These are phyloP conservation scores for Emmonsia crescens DNA, from an alignment of 2,329 filamentous ascomycete genomes.

Conservation along the genomic window DNA sequence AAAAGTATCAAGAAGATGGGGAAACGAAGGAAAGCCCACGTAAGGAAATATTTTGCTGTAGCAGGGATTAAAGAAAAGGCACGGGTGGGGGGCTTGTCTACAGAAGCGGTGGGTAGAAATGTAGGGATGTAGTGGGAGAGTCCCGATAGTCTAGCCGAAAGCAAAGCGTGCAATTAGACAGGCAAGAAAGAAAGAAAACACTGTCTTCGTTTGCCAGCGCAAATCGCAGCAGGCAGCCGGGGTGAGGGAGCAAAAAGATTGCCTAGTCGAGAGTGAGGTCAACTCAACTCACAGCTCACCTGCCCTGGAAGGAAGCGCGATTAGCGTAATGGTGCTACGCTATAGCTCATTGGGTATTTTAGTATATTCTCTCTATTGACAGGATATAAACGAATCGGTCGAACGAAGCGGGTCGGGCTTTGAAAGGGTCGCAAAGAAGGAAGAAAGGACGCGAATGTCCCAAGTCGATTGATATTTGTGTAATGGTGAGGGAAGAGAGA, in stretches of 20 bases:
- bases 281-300: slow-evolving; percentile 1
- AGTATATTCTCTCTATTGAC: slow-evolving; percentile 18
- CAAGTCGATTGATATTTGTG: background rate
- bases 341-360: slow-evolving; percentile 1
- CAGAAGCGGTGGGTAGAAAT: background rate
- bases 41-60: slow-evolving; percentile 4
- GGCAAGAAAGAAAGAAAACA: slow-evolving; percentile 16
- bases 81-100: background rate
- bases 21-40: slow-evolving; percentile 10
- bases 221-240: slow-evolving; percentile 20
- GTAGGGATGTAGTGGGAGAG: background rate
- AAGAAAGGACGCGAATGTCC: background rate
- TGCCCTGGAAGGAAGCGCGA: background rate
- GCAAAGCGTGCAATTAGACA: slow-evolving; percentile 8
- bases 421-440: slow-evolving; percentile 1
- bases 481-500: slow-evolving; percentile 15
- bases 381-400: slow-evolving; percentile 16
- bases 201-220: slow-evolving; percentile 28
- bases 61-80: slow-evolving; percentile 6
- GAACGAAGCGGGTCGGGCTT: slow-evolving; percentile 5
- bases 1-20: slow-evolving; percentile 3
- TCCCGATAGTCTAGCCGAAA: slow-evolving; percentile 1
- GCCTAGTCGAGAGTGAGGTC: slow-evolving; percentile 1
- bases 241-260: slow-evolving; percentile 2
- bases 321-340: background rate